A percentile compares a stretch with the other conserved stretches of the same genome.
Evolutionary conservation across 2,329 filamentous ascomycete species (phyloP).

Genomic region (Clathrospora elynae): DNA sequence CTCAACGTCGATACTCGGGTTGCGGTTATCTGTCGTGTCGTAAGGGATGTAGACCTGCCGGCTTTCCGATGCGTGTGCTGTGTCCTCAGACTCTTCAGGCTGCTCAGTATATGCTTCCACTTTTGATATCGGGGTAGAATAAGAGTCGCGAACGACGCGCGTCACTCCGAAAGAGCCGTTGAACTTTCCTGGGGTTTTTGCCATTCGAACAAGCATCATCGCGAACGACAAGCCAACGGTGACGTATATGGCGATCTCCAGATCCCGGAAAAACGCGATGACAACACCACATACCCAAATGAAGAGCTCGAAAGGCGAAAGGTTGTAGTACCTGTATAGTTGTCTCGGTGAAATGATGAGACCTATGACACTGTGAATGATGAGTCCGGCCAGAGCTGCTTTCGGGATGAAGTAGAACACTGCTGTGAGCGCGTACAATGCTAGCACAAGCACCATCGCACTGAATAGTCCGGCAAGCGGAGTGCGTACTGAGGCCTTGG

Average conservation of each 20-base stretch:
- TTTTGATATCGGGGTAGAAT: too few species aligned
- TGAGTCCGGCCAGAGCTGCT: constrained; percentile 78
- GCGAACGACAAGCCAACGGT: constrained; percentile 77
- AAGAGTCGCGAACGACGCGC: constrained; percentile 48
- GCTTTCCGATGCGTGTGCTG: too few species aligned
- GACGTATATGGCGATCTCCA: constrained; percentile 87
- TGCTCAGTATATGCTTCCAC: too few species aligned
- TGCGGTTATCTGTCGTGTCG: constrained; percentile 62
- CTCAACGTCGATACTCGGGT: constrained; percentile 61
- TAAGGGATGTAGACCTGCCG: constrained; percentile 35
- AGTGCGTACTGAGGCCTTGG: constrained; percentile 88
- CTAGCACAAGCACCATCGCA: constrained; percentile 78
- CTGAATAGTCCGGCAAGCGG: constrained; percentile 88
- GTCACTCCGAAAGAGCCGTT: constrained; percentile 27
- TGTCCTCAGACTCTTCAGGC: too few species aligned
- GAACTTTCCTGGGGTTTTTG: constrained; percentile 32
- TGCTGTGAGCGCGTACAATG: constrained; percentile 81
- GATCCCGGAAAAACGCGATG: constrained; percentile 80
- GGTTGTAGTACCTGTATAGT: constrained; percentile 88
- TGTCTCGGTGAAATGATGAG: constrained; percentile 86
- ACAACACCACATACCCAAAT: constrained; percentile 91
- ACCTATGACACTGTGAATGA: constrained; percentile 91
- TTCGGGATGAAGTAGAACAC: constrained; percentile 92
- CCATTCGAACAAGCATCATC: constrained; percentile 72
- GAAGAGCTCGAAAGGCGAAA: constrained; percentile 83